phyloP scores from a whole-genome alignment of 202 grass and related monocot species.

The Zoysia matrella region DNA sequence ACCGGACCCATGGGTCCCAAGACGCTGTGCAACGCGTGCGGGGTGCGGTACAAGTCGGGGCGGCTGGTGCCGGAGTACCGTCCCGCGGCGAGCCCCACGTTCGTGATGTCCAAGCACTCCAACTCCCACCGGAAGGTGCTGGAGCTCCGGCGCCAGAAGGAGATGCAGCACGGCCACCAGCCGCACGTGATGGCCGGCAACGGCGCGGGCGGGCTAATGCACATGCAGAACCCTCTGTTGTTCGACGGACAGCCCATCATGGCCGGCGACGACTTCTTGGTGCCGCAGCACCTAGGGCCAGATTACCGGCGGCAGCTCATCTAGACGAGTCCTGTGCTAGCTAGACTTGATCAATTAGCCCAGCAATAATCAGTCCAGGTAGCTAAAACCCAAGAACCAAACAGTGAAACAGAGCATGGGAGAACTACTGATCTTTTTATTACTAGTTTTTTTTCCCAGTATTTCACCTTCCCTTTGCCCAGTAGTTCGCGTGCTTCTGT shows the following conservation, averaged over 20 bases:
- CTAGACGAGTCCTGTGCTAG: constrained; percentile 52
- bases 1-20: too few species aligned
- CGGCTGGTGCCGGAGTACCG: too few species aligned
- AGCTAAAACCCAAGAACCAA: constrained; percentile 38
- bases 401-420: not conserved
- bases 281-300: constrained; percentile 65
- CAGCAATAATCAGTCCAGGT: constrained; percentile 60
- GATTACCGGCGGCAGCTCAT: constrained; percentile 75
- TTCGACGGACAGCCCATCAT: constrained; percentile 52
- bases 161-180: constrained; percentile 43
- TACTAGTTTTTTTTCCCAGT: constrained; percentile 44
- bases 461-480: not conserved
- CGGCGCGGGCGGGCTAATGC: constrained; percentile 26
- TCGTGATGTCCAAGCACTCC: constrained; percentile 66
- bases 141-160: constrained; percentile 84
- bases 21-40: too few species aligned
- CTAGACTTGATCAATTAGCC: constrained; percentile 47
- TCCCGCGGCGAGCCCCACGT: too few species aligned
- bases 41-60: too few species aligned
- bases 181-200: constrained; percentile 27
- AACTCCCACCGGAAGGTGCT: constrained; percentile 97
- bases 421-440: constrained; percentile 39
- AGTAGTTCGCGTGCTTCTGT: constrained; percentile 37
- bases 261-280: constrained; percentile 67
- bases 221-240: constrained; percentile 42